phyloP scores from a whole-genome alignment of 345 rosid genomes.

The Populus euphratica region DNA sequence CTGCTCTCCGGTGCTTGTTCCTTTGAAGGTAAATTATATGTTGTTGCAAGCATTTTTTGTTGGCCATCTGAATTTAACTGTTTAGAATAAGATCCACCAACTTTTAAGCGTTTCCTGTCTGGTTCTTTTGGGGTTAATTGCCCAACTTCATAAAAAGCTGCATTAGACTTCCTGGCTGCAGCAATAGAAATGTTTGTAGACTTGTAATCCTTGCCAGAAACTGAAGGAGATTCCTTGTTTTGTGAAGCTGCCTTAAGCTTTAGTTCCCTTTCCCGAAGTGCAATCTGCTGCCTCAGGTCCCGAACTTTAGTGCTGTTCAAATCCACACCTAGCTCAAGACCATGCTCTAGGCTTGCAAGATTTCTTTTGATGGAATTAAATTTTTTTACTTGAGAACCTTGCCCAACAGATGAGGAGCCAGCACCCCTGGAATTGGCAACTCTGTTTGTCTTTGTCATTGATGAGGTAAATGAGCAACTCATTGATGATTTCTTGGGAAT shows the following conservation, averaged over 20 bases:
- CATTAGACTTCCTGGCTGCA: slow-evolving; percentile 34
- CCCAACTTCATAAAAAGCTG: slow-evolving; percentile 36
- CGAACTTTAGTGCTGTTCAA: slow-evolving; percentile 49
- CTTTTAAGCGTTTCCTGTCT: slow-evolving; percentile 64
- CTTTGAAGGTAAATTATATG: slow-evolving; percentile 29
- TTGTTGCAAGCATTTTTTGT: slow-evolving; percentile 26
- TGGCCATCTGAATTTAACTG: slow-evolving; percentile 31
- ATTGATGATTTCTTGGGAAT: slow-evolving; percentile 42
- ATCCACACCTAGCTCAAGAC: slow-evolving; percentile 38
- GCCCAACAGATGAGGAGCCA: slow-evolving; percentile 28
- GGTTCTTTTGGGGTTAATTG: slow-evolving; percentile 47
- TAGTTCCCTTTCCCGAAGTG: slow-evolving; percentile 72
- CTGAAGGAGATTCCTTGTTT: slow-evolving; percentile 44
- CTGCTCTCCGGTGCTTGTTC: slow-evolving; percentile 25
- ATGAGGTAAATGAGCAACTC: slow-evolving; percentile 37
- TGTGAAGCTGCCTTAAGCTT: slow-evolving; percentile 66
- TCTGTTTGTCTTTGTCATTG: slow-evolving; percentile 34
- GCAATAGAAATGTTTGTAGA: slow-evolving; percentile 27
- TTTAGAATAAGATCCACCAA: slow-evolving; percentile 32
- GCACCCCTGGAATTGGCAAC: slow-evolving; percentile 38
- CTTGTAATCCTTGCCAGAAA: slow-evolving; percentile 21
- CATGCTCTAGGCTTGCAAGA: slow-evolving; percentile 40
- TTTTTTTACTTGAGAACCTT: slow-evolving; percentile 39
- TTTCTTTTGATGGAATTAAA: slow-evolving; percentile 32
- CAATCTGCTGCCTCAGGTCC: slow-evolving; percentile 93